A percentile compares a stretch with the other conserved stretches of the same genome.
Evolutionary conservation across 2,329 filamentous ascomycete species (phyloP).

Genomic region (Fusarium heterosporum): DNA sequence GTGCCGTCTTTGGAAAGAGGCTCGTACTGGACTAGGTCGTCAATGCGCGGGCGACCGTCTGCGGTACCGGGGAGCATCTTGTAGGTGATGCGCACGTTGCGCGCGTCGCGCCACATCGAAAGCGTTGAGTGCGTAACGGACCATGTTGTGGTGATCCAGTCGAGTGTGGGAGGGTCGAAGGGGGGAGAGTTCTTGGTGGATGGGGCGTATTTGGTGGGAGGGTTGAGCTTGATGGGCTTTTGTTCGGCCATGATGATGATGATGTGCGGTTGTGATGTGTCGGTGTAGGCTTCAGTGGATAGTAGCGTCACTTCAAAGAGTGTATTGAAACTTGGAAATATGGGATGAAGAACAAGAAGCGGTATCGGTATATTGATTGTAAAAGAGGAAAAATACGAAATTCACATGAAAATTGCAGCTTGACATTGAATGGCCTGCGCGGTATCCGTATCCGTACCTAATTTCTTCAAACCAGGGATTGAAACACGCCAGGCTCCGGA

Average conservation of each 20-base stretch:
- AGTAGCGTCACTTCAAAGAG: not conserved
- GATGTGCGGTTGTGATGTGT: constrained; percentile 2
- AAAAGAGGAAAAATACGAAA: not conserved
- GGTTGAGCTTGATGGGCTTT: constrained; percentile 44
- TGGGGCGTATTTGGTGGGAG: constrained; percentile 64
- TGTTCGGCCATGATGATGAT: constrained; percentile 34
- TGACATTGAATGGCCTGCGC: constrained; percentile 4
- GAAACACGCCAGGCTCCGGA: constrained; percentile 35
- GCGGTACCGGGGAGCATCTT: constrained; percentile 59
- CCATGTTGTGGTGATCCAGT: constrained; percentile 76
- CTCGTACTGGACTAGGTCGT: constrained; percentile 81
- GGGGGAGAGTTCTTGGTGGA: constrained; percentile 43
- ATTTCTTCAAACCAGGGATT: constrained; percentile 29
- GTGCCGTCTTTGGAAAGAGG: constrained; percentile 59
- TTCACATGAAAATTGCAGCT: constrained; percentile 10
- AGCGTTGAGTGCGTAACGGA: constrained; percentile 80
- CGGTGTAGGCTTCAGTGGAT: not conserved
- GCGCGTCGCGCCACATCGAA: constrained; percentile 82
- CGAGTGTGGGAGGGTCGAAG: constrained; percentile 60
- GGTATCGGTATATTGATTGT: not conserved
- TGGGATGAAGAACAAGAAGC: not conserved
- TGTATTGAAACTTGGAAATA: not conserved
- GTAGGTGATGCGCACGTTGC: constrained; percentile 86
- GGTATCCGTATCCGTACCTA: constrained; percentile 8
- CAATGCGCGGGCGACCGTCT: constrained; percentile 63